Evolutionary conservation across 192 early-diverging fungal genomes (phyloP).

Genomic region (Dimargaris xerosporica): DNA sequence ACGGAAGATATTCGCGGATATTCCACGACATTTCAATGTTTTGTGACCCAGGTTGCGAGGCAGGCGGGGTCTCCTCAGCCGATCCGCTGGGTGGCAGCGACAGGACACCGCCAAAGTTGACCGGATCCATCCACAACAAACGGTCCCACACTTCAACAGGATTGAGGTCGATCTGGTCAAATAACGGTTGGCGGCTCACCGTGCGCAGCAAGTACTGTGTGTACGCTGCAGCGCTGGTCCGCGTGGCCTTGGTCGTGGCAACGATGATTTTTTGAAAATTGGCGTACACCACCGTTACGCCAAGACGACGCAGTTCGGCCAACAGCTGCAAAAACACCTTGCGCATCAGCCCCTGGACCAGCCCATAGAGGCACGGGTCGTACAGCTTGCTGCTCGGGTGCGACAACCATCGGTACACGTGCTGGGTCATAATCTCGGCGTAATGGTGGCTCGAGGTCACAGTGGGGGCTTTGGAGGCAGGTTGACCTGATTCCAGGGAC

Average conservation of each 20-base stretch:
- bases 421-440: constrained; percentile 62
- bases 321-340: constrained; percentile 75
- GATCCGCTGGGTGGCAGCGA: not conserved
- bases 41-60: not conserved
- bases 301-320: constrained; percentile 63
- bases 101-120: constrained; percentile 67
- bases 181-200: constrained; percentile 53
- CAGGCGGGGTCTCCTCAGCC: not conserved
- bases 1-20: constrained; percentile 74
- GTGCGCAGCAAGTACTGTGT: constrained; percentile 53
- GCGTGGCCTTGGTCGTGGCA: constrained; percentile 57
- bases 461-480: too few relatives aligned
- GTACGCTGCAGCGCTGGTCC: constrained; percentile 58
- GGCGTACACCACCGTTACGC: constrained; percentile 61
- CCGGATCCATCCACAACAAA: constrained; percentile 82
- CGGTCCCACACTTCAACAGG: constrained; percentile 62
- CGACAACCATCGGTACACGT: constrained; percentile 82
- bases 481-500: constrained; percentile 6
- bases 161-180: constrained; percentile 54
- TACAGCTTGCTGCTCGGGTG: constrained; percentile 53
- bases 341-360: constrained; percentile 80
- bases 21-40: constrained; percentile 73
- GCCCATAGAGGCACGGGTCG: constrained; percentile 63
- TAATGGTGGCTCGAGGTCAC: constrained; percentile 14
- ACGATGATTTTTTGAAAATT: constrained; percentile 70